phyloP scores from a whole-genome alignment of 2,329 filamentous ascomycete genomes.

The Ophiostoma tasmaniense region DNA sequence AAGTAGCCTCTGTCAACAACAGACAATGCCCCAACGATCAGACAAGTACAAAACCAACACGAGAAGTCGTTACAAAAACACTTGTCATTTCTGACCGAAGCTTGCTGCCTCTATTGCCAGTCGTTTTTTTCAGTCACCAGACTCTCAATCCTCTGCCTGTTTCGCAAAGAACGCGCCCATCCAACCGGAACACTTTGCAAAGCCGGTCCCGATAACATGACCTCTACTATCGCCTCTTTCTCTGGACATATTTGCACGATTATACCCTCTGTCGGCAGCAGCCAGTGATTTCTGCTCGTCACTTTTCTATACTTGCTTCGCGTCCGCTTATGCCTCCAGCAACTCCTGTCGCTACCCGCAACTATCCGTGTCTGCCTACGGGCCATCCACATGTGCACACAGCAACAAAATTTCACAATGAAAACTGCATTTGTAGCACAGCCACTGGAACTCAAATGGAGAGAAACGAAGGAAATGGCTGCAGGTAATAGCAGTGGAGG shows the following conservation, averaged over 20 bases:
- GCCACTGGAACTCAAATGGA: not conserved
- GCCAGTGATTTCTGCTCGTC: not conserved
- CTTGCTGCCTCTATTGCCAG: not conserved
- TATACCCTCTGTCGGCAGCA: not conserved
- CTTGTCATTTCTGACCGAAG: not conserved
- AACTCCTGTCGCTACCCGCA: constrained; percentile 10
- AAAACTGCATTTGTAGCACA: not conserved
- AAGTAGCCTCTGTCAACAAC: no score
- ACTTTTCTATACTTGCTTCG: not conserved
- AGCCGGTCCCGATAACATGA: constrained; percentile 7
- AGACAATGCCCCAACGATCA: not conserved
- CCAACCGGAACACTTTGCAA: constrained; percentile 12
- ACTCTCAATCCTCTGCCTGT: not conserved
- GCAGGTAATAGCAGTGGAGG: not conserved
- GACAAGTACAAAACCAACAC: not conserved
- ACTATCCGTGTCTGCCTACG: not conserved
- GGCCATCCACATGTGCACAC: not conserved
- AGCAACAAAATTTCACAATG: not conserved
- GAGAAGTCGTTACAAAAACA: not conserved
- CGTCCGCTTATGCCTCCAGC: constrained; percentile 5
- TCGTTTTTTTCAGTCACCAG: not conserved
- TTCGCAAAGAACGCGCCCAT: constrained; percentile 7
- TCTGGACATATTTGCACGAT: not conserved
- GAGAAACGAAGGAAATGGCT: no score
- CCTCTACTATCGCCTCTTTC: not conserved